Evolutionary conservation across 768 basidiomycete genomes (phyloP).

Genomic region (Exsudoporus frostii): DNA sequence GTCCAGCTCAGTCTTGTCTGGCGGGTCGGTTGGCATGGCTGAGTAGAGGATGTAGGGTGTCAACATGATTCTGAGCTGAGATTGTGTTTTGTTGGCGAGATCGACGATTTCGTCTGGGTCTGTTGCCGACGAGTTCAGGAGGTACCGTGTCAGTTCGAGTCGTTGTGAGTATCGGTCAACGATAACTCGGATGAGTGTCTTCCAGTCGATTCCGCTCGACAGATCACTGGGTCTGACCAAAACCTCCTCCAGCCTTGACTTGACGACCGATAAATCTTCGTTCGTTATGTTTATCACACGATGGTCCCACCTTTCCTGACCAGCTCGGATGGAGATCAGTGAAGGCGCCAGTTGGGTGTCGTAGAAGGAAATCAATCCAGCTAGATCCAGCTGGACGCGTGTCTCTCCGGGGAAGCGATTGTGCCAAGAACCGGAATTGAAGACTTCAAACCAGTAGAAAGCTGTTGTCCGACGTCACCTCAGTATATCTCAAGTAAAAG

Average conservation of each 20-base stretch:
- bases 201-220: constrained; percentile 36
- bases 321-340: constrained; percentile 23
- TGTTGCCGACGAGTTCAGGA: constrained; percentile 16
- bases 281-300: constrained; percentile 26
- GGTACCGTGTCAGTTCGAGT: constrained; percentile 25
- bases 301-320: constrained; percentile 30
- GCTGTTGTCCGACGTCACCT: neutral
- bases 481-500: neutral
- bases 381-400: constrained; percentile 32
- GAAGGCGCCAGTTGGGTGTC: constrained; percentile 32
- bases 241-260: constrained; percentile 5
- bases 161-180: constrained; percentile 32
- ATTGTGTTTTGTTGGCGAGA: constrained; percentile 11
- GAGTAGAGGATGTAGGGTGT: constrained; percentile 27
- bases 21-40: constrained; percentile 2
- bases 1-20: neutral
- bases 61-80: constrained; percentile 29
- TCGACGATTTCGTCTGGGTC: constrained; percentile 4
- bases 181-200: constrained; percentile 25
- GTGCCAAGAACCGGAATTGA: constrained; percentile 30
- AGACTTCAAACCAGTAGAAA: neutral
- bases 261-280: constrained; percentile 16
- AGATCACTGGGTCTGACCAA: constrained; percentile 8
- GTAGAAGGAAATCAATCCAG: constrained; percentile 37
- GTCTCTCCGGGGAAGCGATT: constrained; percentile 36